Conservation (phyloP, 1,139 yeast species). For the Hansenula sp. region DNA sequence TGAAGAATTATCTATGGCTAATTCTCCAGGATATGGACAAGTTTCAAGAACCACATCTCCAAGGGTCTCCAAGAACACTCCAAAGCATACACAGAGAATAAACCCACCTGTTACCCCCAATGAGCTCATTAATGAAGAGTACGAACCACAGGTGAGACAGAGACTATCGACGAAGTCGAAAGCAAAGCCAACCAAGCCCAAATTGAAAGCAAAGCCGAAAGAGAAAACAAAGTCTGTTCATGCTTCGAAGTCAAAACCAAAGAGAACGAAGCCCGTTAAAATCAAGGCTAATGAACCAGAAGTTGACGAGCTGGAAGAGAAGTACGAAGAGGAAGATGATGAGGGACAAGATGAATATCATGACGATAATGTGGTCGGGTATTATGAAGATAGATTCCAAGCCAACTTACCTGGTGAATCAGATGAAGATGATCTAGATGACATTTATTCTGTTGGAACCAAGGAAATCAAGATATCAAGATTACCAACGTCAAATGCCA, state of each 20-base stretch:
- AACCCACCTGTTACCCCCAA: constrained; percentile 12
- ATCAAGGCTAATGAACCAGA: background rate
- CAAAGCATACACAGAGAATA: background rate
- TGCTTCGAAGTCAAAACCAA: background rate
- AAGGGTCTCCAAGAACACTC: background rate
- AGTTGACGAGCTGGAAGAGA: constrained; percentile 1
- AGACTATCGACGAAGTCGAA: constrained; percentile 2
- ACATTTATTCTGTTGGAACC: background rate
- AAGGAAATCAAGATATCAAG: constrained; percentile 11
- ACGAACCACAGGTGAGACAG: constrained; percentile 12
- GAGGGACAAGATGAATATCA: background rate
- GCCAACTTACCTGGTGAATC: background rate
- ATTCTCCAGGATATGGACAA: background rate
- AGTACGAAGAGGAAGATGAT: constrained; percentile 5
- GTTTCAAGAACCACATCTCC: constrained; percentile 5
- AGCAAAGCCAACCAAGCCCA: background rate
- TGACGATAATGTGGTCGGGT: constrained; percentile 6
- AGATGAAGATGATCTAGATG: constrained; percentile 1
- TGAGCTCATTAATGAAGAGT: constrained; percentile 3
- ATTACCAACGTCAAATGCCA: constrained; percentile 21
- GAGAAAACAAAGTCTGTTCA: background rate
- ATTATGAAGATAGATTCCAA: background rate
- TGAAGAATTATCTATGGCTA: constrained; percentile 9
- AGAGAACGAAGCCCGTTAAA: background rate
- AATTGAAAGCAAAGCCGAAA: background rate